Percentiles rank a stretch among this genome's conserved stretches.
These are phyloP conservation scores for Nannochloropsis granulata DNA, from an alignment of 108 stramenopile genomes.

Conservation along the genomic window DNA sequence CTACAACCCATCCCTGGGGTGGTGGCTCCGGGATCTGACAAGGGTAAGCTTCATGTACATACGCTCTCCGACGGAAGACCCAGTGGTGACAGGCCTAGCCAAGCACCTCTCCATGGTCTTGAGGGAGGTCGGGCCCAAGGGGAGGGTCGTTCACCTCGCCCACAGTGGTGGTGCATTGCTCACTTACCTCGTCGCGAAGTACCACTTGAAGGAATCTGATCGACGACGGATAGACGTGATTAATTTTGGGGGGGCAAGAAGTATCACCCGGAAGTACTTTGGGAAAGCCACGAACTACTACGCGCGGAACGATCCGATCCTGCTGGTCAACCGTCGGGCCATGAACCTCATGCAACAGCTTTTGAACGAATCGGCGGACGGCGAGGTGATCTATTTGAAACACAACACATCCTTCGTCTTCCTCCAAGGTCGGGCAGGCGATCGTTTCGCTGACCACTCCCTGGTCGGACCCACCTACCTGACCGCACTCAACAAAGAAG, in stretches of 20 bases:
- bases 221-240: conserved; percentile 33
- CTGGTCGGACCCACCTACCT: conserved; percentile 36
- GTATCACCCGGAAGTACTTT: conserved; percentile 41
- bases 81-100: conserved; percentile 27
- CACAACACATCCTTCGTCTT: conserved; percentile 42
- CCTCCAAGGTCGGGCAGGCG: conserved; percentile 17
- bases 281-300: conserved; percentile 35
- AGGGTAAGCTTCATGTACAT: conserved; percentile 27
- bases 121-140: conserved; percentile 18
- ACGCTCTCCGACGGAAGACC: conserved; percentile 21
- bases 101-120: conserved; percentile 25
- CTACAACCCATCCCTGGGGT: conserved; percentile 40
- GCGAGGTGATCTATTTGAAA: conserved; percentile 19
- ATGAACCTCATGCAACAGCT: conserved; percentile 30
- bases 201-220: conserved; percentile 32
- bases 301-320: conserved; percentile 37
- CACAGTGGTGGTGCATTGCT: conserved; percentile 40
- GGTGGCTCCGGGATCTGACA: conserved; percentile 34
- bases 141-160: conserved; percentile 33
- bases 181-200: conserved; percentile 38
- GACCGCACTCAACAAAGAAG: conserved; percentile 22
- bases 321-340: conserved; percentile 33
- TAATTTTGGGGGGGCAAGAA: conserved; percentile 34
- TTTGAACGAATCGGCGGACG: background rate
- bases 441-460: conserved; percentile 35